A percentile compares a stretch with the other conserved stretches of the same genome.
Conservation (phyloP, 331 rosid species). For the Malus hybrid region DNA sequence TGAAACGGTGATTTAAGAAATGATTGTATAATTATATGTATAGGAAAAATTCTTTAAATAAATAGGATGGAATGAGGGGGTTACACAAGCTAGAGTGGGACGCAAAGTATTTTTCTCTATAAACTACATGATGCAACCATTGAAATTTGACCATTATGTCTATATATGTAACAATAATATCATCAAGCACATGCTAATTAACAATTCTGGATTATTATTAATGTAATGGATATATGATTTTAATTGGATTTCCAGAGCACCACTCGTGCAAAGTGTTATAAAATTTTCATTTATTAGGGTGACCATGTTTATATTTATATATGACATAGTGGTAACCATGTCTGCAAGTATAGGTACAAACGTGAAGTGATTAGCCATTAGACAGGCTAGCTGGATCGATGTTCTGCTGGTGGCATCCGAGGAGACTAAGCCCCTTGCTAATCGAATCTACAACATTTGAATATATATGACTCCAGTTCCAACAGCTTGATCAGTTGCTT, state of each 20-base stretch:
- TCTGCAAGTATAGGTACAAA: conserved; percentile 6
- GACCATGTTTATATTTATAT: neutral
- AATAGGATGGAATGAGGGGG: neutral
- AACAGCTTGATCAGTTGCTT: neutral
- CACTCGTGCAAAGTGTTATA: neutral
- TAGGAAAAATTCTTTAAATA: neutral
- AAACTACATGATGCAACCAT: neutral
- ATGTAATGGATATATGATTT: neutral
- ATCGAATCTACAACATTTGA: neutral
- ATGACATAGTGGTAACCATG: conserved; percentile 4
- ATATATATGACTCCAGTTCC: neutral
- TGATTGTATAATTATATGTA: too few species aligned
- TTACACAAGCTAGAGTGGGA: neutral
- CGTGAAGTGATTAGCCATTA: neutral
- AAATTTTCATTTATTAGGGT: neutral
- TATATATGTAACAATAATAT: neutral
- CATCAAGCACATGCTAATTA: neutral
- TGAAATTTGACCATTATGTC: neutral
- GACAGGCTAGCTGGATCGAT: neutral
- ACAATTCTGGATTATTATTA: neutral
- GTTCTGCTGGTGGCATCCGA: neutral
- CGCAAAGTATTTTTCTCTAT: neutral
- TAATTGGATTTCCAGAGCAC: neutral
- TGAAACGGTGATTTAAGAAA: neutral
- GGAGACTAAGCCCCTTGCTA: conserved; percentile 1